Percentiles rank a stretch among this genome's conserved stretches.
These are phyloP conservation scores for Capsicum baccatum DNA, from an alignment of 257 asterid genomes.

Conservation along the genomic window DNA sequence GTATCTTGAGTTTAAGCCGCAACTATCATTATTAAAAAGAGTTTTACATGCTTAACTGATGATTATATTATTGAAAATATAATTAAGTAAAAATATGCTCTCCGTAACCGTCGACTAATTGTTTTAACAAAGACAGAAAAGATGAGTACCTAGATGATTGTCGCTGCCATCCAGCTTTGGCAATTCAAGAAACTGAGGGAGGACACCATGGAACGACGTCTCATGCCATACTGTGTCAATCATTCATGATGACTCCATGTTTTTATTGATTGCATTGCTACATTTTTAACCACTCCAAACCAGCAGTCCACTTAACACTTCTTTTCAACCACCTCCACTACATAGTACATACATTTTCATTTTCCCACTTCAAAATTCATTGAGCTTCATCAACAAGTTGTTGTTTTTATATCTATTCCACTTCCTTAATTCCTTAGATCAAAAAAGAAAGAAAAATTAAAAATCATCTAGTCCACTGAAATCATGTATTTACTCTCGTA, in stretches of 20 bases:
- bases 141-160: conserved; percentile 21
- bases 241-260: no score
- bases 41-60: no score
- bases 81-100: no score
- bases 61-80: no score
- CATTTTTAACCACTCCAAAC: no score
- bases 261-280: neutral
- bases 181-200: conserved; percentile 52
- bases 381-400: neutral
- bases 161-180: conserved; percentile 47
- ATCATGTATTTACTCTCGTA: neutral
- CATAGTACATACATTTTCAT: no score
- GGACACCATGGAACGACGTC: conserved; percentile 35
- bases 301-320: no score
- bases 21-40: no score
- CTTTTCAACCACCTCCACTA: no score
- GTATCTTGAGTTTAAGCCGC: no score
- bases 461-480: neutral
- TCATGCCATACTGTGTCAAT: neutral
- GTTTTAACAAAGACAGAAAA: no score
- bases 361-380: neutral
- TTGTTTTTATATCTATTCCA: neutral
- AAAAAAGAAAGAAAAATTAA: neutral
- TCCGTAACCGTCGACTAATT: no score
- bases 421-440: neutral